A percentile compares a stretch with the other conserved stretches of the same genome.
Conservation (phyloP, 2,329 filamentous ascomycete species). For the Diaporthe australafricana region DNA sequence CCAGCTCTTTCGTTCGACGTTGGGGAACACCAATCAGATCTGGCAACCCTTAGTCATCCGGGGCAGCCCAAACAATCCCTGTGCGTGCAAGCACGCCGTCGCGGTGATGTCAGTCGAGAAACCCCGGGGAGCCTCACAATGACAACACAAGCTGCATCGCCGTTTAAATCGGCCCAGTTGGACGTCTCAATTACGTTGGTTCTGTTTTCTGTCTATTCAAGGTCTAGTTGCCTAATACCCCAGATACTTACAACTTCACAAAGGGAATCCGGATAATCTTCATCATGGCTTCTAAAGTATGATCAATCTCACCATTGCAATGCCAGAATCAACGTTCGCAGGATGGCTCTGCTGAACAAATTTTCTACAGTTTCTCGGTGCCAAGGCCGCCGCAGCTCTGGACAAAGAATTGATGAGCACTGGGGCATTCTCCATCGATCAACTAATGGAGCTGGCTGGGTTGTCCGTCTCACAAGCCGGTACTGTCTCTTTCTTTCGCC, state of each 20-base stretch:
- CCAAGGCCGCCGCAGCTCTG: conserved; percentile 87
- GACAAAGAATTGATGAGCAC: conserved; percentile 95
- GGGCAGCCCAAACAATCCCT: not conserved
- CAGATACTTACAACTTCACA: too few species aligned
- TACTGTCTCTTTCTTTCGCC: conserved; percentile 50
- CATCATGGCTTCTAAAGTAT: conserved; percentile 49
- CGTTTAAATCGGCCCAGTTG: not conserved
- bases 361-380: conserved; percentile 77
- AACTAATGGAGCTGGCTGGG: conserved; percentile 96
- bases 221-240: not conserved
- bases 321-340: not conserved
- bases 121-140: not conserved
- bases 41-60: conserved; percentile 14
- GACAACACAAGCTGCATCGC: not conserved
- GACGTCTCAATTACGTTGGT: not conserved
- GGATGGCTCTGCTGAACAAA: conserved; percentile 41
- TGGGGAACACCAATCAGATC: conserved; percentile 15
- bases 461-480: conserved; percentile 92
- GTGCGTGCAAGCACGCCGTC: not conserved
- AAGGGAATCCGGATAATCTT: not conserved
- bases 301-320: not conserved
- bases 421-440: conserved; percentile 90
- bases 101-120: conserved; percentile 20
- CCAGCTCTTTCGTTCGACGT: not conserved
- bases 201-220: not conserved